Evolutionary conservation across 441 rosid genomes (phyloP).

Genomic region (Corymbia calophylla): DNA sequence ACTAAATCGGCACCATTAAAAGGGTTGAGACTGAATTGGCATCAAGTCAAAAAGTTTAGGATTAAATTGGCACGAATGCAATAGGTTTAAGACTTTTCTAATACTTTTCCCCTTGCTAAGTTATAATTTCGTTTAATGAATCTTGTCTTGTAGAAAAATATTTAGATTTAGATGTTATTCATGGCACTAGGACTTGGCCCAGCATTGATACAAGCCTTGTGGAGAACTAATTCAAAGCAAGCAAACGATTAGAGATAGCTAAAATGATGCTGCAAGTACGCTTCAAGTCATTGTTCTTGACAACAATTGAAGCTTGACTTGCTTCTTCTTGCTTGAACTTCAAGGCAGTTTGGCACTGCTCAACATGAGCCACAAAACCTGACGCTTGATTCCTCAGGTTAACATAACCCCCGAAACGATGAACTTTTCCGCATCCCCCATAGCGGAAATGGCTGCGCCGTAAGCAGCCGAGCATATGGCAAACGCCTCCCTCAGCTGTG

Average conservation of each 20-base stretch:
- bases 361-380: neutral
- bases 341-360: neutral
- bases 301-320: too few relatives aligned
- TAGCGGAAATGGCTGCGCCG: neutral
- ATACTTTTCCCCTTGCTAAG: neutral
- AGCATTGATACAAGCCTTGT: neutral
- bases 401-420: neutral
- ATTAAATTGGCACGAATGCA: too few relatives aligned
- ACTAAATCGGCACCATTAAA: too few relatives aligned
- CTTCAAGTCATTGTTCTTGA: neutral
- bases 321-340: neutral
- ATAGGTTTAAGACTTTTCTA: too few relatives aligned
- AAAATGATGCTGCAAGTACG: neutral
- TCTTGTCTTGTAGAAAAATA: neutral
- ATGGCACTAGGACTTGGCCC: neutral
- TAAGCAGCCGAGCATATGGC: neutral
- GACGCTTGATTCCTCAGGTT: neutral
- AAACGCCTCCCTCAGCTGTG: neutral
- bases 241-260: neutral
- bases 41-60: too few relatives aligned
- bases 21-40: too few relatives aligned
- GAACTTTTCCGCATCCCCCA: neutral
- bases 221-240: neutral
- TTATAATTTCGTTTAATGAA: neutral
- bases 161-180: neutral